Percentiles rank a stretch among this genome's conserved stretches.
These are phyloP conservation scores for Dendrobium officinale DNA, from an alignment of 106 monocot species.

Conservation along the genomic window DNA sequence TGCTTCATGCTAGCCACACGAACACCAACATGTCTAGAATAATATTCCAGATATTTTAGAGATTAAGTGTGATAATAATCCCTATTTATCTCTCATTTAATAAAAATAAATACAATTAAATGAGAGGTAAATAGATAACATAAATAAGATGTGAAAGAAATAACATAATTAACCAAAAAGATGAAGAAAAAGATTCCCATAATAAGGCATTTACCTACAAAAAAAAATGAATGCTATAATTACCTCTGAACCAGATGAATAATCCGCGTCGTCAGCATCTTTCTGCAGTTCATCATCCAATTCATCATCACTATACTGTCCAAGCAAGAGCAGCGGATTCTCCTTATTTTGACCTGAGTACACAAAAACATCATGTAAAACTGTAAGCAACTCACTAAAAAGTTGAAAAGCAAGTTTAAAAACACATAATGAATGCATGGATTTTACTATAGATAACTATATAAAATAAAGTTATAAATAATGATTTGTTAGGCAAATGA, in stretches of 20 bases:
- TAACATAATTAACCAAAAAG: neutral
- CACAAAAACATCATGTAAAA: conserved; percentile 21
- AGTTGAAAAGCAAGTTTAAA: neutral
- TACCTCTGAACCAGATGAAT: conserved; percentile 13
- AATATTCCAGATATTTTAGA: neutral
- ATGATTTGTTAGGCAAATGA: conserved; percentile 5
- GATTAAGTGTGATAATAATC: neutral
- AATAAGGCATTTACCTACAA: no score
- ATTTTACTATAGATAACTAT: neutral
- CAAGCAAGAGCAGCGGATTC: conserved; percentile 88
- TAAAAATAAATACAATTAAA: neutral
- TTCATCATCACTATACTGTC: conserved; percentile 98
- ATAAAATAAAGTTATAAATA: neutral
- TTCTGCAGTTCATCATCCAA: conserved; percentile 37
- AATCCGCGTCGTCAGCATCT: conserved; percentile 22
- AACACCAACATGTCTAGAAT: neutral
- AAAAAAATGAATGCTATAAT: neutral
- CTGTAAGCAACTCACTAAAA: conserved; percentile 5
- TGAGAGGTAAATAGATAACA: neutral
- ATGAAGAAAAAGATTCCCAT: neutral
- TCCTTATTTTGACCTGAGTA: conserved; percentile 60
- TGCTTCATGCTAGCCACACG: neutral
- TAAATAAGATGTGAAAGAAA: neutral
- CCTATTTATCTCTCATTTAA: neutral
- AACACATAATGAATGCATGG: neutral